Base-by-base conservation (phyloP, 1,139 yeast species). In the Candida dubliniensis region DNA sequence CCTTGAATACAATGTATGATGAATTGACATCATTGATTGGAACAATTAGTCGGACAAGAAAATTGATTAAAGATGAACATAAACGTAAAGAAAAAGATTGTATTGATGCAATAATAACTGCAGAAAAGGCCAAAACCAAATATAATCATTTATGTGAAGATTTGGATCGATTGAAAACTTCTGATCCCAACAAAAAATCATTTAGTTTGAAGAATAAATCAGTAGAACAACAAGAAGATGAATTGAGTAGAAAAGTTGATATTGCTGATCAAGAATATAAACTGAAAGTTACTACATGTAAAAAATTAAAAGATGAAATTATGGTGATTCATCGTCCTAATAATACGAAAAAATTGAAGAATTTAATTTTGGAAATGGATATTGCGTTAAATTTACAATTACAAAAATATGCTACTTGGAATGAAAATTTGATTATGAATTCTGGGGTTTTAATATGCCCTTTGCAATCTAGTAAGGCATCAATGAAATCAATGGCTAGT, bases 181-280 rank as follows among this genome's bases (percentile, higher is more conserved):
- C 86, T 0, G 98, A 91, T 59, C 96, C 96, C 18, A 77, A 85
- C 46, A 88, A 86, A 63, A 89, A 88, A 59, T 80, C 84, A 14
- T 84, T 93, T 56, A 84, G 91, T 29, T 71, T 87, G 52, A 87
- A 87, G 58, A 82, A 88, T 44, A 85, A 83, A 54, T 82, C 95
- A 0, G 81, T 84, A 2, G 86, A 86, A 43, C 97, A 91, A 64
- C 96, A 90, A 62, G 98, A 93, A 59, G 98, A 91, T 58, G 97
- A 91, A 42, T 70, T 91, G 26, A 83, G 81, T 50, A 68, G 84
- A 44, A 90, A 93, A 60, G 89, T 93, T 34, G 90, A 86, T 53
- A 65, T 72, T 41, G 95, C 97, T 0, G 97, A 93, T 60, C 77
- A 79, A 46, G 99, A 93, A 50, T 93, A 88, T 66, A 83, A 83